Base-by-base conservation (phyloP, 805 yeast genomes). In the Candida khao-thaluensis region DNA sequence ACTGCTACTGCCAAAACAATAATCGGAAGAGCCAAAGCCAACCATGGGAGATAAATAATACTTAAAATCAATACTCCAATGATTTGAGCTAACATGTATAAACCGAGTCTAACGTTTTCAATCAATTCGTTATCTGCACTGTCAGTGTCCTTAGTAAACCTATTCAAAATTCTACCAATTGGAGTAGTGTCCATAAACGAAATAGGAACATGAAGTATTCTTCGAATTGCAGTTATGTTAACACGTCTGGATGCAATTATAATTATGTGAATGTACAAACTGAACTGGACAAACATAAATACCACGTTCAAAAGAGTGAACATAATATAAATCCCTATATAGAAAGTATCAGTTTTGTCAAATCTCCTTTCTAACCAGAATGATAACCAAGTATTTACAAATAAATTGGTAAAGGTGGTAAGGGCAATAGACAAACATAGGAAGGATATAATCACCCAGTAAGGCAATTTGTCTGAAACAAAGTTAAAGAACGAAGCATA, bases 111-210 rank as follows among this genome's bases (percentile, higher is more conserved):
- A 22, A 81, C 45, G 50, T 81, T 84, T 55, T 84, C 88, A 39
- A 78, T 74, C 42, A 87, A 63, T 58, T 83, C 90, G 55, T 85
- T 86, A 54, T 88, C 95, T 56, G 85, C 61, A 6, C 80, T 79
- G 56, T 88, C 95, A 0, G 93, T 83, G 59, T 88, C 96, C 49
- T 86, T 86, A 2, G 95, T 86, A 59, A 87, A 87, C 48, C 95
- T 70, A 62, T 86, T 88, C 57, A 89, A 66, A 42, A 88, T 81
- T 48, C 96, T 72, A 2, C 96, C 96, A 66, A 84, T 72, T 10
- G 96, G 96, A 0, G 95, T 84, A 7, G 86, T 78, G 54, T 89
- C 96, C 62, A 86, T 72, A 55, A 77, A 89, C 1, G 80, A 62
- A 88, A 86, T 85, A 30, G 95, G 95, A 2, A 91, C 81, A 43